Conservation (phyloP, 1,139 yeast genomes). For the Yamadazyma pseudoaaseri region DNA sequence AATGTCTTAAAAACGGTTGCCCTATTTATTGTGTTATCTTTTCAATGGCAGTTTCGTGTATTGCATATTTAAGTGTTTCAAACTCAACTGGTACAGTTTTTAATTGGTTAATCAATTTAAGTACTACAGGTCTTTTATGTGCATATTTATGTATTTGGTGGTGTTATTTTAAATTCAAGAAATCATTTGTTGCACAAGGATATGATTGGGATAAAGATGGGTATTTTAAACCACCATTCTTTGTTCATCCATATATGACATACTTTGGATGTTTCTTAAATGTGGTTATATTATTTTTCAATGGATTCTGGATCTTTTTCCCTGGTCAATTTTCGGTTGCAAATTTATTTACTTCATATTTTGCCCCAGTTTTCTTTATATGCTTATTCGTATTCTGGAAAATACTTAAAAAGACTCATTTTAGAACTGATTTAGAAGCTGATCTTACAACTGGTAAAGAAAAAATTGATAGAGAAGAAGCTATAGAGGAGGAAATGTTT, state of each 20-base stretch:
- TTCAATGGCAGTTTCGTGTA: conserved; percentile 22
- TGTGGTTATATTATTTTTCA: conserved; percentile 30
- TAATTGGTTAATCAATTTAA: conserved; percentile 38
- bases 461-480: conserved; percentile 36
- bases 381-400: conserved; percentile 34
- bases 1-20: conserved; percentile 32
- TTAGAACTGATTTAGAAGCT: conserved; percentile 31
- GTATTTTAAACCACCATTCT: conserved; percentile 25
- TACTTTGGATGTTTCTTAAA: conserved; percentile 31
- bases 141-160: conserved; percentile 52
- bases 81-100: conserved; percentile 30
- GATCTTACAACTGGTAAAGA: conserved; percentile 37
- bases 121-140: conserved; percentile 53
- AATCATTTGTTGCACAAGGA: conserved; percentile 34
- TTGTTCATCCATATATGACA: conserved; percentile 32
- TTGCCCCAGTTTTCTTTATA: conserved; percentile 36
- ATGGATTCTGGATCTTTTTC: conserved; percentile 44
- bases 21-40: conserved; percentile 33
- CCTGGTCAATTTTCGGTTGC: conserved; percentile 37
- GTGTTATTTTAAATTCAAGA: conserved; percentile 41
- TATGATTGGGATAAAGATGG: conserved; percentile 19
- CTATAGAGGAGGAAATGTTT: conserved; percentile 19
- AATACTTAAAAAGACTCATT: conserved; percentile 30
- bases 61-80: conserved; percentile 29
- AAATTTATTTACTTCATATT: conserved; percentile 38